These are phyloP conservation scores for Monilinia aucupariae DNA, from an alignment of 2,329 filamentous ascomycete species.

Conservation along the genomic window DNA sequence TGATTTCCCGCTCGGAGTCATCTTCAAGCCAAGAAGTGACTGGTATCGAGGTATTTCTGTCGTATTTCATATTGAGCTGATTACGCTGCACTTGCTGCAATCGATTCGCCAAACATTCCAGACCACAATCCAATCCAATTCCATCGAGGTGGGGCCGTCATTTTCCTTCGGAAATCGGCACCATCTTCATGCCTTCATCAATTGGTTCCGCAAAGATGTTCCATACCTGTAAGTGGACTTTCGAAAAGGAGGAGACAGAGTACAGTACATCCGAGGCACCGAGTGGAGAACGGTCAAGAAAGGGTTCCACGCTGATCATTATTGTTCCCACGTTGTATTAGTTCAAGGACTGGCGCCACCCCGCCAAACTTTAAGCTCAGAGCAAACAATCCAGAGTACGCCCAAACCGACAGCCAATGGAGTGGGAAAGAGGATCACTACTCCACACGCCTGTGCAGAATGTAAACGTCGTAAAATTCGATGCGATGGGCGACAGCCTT, in stretches of 20 bases:
- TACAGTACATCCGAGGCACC: neutral
- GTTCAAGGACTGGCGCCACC: conserved; percentile 35
- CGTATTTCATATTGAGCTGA: conserved; percentile 16
- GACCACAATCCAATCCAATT: neutral
- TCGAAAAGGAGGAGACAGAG: too few relatives aligned
- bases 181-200: conserved; percentile 30
- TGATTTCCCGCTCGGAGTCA: neutral
- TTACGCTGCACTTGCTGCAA: conserved; percentile 11
- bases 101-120: conserved; percentile 1
- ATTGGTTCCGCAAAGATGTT: conserved; percentile 33
- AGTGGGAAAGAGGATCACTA: conserved; percentile 48
- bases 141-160: conserved; percentile 2
- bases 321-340: conserved; percentile 18
- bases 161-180: conserved; percentile 7
- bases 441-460: conserved; percentile 64
- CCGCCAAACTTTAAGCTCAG: conserved; percentile 22
- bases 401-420: conserved; percentile 36
- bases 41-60: conserved; percentile 5
- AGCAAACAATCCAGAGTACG: conserved; percentile 26
- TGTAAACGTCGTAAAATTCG: conserved; percentile 79
- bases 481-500: conserved; percentile 76
- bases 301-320: conserved; percentile 12
- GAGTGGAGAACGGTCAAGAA: conserved; percentile 3
- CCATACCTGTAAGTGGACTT: conserved; percentile 33
- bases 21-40: neutral